These are phyloP conservation scores for Monoraphidium neglectum DNA, from an alignment of 139 green algal genomes.

Conservation along the genomic window DNA sequence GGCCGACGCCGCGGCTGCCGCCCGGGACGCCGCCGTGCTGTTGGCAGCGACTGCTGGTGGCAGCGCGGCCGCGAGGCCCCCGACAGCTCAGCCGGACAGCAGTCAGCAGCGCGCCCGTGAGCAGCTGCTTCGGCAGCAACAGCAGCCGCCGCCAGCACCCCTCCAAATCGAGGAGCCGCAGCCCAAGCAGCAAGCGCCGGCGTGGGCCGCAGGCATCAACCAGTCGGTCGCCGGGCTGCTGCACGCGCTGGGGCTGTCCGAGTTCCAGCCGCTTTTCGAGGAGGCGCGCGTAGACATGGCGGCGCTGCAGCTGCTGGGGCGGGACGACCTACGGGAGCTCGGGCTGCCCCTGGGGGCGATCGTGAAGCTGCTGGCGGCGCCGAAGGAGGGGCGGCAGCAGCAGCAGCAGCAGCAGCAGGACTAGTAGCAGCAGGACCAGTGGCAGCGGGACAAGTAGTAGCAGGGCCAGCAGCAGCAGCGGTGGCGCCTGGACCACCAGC, in stretches of 20 bases:
- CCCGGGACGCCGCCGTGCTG: too few species aligned
- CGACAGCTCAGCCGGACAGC: background rate
- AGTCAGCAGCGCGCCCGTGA: background rate
- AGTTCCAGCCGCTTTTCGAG: slow-evolving; percentile 15
- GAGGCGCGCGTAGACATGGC: slow-evolving; percentile 19
- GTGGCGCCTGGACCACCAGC: too few species aligned
- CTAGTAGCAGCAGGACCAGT: slow-evolving; percentile 58
- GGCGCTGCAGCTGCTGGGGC: slow-evolving; percentile 25
- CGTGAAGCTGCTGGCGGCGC: slow-evolving; percentile 28
- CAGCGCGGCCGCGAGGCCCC: too few species aligned
- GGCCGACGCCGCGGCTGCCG: too few species aligned
- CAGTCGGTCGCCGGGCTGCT: slow-evolving; percentile 18
- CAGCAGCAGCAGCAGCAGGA: slow-evolving; percentile 83
- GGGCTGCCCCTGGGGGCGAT: slow-evolving; percentile 30
- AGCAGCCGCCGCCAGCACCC: background rate
- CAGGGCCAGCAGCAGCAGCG: too few species aligned
- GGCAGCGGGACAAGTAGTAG: too few species aligned
- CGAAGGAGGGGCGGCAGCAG: slow-evolving; percentile 55
- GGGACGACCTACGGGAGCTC: slow-evolving; percentile 14
- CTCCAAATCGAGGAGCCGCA: slow-evolving; percentile 1
- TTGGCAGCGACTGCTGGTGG: too few species aligned
- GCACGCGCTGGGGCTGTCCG: background rate
- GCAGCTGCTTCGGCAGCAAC: background rate
- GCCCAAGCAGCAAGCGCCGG: slow-evolving; percentile 1
- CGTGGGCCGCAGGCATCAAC: slow-evolving; percentile 17